These are phyloP conservation scores for Amanita phalloides DNA, from an alignment of 768 basidiomycete genomes.

Conservation along the genomic window DNA sequence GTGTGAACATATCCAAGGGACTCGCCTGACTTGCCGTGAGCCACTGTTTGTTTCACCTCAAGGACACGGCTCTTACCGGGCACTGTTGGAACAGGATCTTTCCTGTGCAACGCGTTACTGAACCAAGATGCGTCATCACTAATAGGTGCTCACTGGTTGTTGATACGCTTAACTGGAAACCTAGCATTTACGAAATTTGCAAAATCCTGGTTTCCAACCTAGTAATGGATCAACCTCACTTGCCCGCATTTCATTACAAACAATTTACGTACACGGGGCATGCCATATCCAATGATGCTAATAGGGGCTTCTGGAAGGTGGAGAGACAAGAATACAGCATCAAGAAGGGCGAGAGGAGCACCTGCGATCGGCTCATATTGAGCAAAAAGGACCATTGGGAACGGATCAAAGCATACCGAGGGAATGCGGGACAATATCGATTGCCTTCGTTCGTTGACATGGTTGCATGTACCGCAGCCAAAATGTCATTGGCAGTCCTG, in stretches of 20 bases:
- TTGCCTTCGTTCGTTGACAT: conserved; percentile 21
- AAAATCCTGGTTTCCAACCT: conserved; percentile 24
- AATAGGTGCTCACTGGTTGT: conserved; percentile 9
- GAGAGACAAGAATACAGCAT: conserved; percentile 38
- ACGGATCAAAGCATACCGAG: conserved; percentile 19
- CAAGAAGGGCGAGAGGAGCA: conserved; percentile 32
- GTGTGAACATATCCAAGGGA: conserved; percentile 37
- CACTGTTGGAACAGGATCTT: conserved; percentile 29
- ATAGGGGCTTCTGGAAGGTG: conserved; percentile 28
- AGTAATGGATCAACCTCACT: too few relatives aligned
- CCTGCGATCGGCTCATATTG: conserved; percentile 11
- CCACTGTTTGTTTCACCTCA: conserved; percentile 9
- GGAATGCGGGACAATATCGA: conserved; percentile 29
- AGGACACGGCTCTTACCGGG: conserved; percentile 18
- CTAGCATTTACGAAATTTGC: conserved; percentile 14
- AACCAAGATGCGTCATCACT: too few relatives aligned
- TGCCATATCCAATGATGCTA: conserved; percentile 28
- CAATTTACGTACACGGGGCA: conserved; percentile 26
- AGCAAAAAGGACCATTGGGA: conserved; percentile 4
- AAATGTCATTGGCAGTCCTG: conserved; percentile 28
- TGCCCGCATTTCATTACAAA: background rate
- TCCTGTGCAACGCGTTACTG: conserved; percentile 10
- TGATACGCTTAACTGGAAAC: conserved; percentile 11
- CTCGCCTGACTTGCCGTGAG: conserved; percentile 13
- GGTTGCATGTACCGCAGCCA: conserved; percentile 28